phyloP scores from a whole-genome alignment of 108 stramenopile species.

The Chaetoceros tenuissimus region DNA sequence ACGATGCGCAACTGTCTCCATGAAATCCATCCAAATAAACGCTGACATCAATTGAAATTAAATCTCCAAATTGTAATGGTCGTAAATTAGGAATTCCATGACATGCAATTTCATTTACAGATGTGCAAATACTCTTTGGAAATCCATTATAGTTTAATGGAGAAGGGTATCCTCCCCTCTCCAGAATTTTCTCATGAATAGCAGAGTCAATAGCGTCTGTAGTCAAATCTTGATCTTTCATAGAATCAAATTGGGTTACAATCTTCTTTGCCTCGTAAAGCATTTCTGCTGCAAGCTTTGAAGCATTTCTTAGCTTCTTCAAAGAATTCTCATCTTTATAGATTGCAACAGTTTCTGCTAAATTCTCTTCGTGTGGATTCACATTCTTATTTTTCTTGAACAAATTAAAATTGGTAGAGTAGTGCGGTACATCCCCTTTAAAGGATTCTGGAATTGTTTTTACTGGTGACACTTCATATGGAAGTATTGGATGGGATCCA shows the following conservation, averaged over 20 bases:
- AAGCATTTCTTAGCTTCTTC: too few species aligned
- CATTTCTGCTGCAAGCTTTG: too few species aligned
- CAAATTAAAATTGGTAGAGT: too few species aligned
- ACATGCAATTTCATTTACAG: conserved; percentile 95
- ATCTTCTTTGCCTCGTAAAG: conserved; percentile 5
- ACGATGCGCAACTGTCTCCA: too few species aligned
- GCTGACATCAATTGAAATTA: conserved; percentile 92
- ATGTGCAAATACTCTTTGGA: conserved; percentile 91
- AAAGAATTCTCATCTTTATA: too few species aligned
- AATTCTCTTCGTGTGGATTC: not conserved
- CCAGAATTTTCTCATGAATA: conserved; percentile 72
- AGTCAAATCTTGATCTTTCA: too few species aligned
- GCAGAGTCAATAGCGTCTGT: conserved; percentile 87
- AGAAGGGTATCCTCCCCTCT: conserved; percentile 80
- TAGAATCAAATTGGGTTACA: too few species aligned
- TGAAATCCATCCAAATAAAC: conserved; percentile 44
- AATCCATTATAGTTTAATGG: conserved; percentile 94
- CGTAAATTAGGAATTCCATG: conserved; percentile 88
- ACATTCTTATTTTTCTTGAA: too few species aligned
- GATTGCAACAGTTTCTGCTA: not conserved
- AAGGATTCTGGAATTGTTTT: too few species aligned
- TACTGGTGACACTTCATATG: too few species aligned
- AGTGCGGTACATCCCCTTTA: too few species aligned
- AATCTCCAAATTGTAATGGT: conserved; percentile 76
- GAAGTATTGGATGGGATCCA: too few species aligned